phyloP scores from a whole-genome alignment of 75 land plant genomes.

The Picea sitchensis region DNA sequence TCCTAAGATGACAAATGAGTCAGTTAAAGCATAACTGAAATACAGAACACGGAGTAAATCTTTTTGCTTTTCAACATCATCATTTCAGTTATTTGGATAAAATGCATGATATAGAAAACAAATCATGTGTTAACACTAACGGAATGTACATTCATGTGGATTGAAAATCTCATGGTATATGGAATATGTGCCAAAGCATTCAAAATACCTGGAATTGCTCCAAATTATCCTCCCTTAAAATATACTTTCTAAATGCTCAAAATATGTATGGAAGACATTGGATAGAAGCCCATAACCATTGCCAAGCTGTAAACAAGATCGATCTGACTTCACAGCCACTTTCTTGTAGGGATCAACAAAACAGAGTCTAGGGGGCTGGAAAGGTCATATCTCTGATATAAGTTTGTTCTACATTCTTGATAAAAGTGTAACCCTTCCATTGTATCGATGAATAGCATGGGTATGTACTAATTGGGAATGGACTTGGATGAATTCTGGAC shows the following conservation, averaged over 20 bases:
- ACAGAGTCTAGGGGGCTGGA: too few species aligned
- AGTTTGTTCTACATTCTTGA: too few species aligned
- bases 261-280: neutral
- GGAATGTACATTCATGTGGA: neutral
- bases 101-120: neutral
- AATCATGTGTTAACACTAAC: neutral
- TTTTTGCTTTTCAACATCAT: neutral
- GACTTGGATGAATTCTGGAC: too few species aligned
- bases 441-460: too few species aligned
- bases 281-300: neutral
- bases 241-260: neutral
- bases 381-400: too few species aligned
- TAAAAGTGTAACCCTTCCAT: too few species aligned
- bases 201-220: neutral
- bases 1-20: neutral
- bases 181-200: too few species aligned
- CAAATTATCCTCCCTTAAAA: neutral
- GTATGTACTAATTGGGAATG: too few species aligned
- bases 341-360: too few species aligned
- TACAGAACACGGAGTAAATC: neutral
- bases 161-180: neutral
- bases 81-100: neutral
- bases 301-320: neutral
- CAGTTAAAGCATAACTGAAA: neutral
- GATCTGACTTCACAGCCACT: neutral